Conservation (phyloP, 2,329 filamentous ascomycete genomes). For the Aspergillus phoenicis region DNA sequence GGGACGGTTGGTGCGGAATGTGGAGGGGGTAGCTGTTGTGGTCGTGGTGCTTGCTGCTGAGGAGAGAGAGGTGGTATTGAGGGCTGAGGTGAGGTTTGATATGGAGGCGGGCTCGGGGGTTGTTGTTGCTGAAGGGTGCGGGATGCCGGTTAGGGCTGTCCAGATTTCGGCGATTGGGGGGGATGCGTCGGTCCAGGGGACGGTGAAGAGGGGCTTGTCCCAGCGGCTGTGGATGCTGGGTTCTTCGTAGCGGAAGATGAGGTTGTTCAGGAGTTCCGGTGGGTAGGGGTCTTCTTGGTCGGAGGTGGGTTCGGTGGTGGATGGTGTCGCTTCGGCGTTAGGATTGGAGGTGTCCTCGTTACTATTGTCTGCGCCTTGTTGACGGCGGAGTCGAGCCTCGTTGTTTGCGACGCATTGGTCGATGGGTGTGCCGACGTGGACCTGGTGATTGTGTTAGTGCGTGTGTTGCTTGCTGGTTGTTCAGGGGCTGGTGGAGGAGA, state of each 20-base stretch:
- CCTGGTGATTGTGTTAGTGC: conserved; percentile 35
- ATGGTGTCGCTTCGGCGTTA: conserved; percentile 8
- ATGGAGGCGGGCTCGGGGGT: conserved; percentile 17
- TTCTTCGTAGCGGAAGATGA: conserved; percentile 68
- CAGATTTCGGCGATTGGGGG: conserved; percentile 64
- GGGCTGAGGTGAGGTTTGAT: conserved; percentile 19
- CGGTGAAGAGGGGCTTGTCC: conserved; percentile 67
- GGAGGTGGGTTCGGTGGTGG: neutral
- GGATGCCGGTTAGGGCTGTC: conserved; percentile 54
- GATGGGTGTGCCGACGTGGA: conserved; percentile 60
- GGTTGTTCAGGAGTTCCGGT: conserved; percentile 62
- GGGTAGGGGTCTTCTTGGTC: conserved; percentile 49
- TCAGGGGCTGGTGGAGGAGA: neutral
- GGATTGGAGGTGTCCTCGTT: neutral
- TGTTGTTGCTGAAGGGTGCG: conserved; percentile 27
- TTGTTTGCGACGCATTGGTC: conserved; percentile 61
- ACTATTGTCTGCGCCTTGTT: conserved; percentile 15
- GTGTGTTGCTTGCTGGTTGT: neutral
- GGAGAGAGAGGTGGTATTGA: conserved; percentile 28
- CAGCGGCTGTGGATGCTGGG: conserved; percentile 67
- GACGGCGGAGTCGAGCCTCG: conserved; percentile 36
- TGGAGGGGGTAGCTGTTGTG: conserved; percentile 13
- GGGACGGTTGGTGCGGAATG: conserved; percentile 21
- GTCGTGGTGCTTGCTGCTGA: conserved; percentile 31
- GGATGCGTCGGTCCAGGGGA: conserved; percentile 58